Percentiles rank a stretch among this genome's conserved stretches.
Conservation (phyloP, 164 flowering plant genomes). For the Sedum album region DNA sequence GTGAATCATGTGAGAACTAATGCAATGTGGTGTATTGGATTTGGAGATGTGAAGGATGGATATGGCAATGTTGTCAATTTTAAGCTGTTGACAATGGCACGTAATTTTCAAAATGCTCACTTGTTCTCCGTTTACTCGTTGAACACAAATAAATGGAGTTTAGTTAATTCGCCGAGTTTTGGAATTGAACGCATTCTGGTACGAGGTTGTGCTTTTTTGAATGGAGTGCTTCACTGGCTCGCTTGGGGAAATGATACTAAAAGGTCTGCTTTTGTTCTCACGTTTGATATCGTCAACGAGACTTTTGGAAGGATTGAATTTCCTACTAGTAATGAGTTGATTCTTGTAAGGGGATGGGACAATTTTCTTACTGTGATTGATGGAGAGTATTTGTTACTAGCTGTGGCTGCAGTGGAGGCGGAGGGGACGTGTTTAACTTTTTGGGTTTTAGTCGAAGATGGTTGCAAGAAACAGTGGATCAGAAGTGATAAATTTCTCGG, state of each 20-base stretch:
- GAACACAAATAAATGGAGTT: not conserved
- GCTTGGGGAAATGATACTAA: not conserved
- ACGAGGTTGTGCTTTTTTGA: not conserved
- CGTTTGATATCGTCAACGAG: not conserved
- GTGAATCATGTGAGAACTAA: not conserved
- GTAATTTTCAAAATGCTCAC: not conserved
- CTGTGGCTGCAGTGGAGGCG: not conserved
- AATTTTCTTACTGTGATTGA: not conserved
- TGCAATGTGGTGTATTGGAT: not conserved
- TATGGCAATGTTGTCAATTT: not conserved
- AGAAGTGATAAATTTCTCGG: not conserved
- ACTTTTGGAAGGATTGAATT: constrained; percentile 2
- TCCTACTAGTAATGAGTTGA: not conserved
- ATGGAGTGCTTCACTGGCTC: not conserved
- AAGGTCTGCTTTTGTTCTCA: not conserved
- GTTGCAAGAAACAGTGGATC: not conserved
- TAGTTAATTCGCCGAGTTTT: not conserved
- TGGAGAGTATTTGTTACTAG: not conserved
- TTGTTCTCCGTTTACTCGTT: not conserved
- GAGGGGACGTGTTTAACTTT: not conserved
- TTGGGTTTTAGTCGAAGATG: not conserved
- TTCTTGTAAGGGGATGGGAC: not conserved
- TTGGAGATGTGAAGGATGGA: not conserved
- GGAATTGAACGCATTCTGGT: not conserved
- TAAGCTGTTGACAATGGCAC: not conserved